Evolutionary conservation across 2,329 filamentous ascomycete species (phyloP).

Genomic region (Fusarium miscanthi): DNA sequence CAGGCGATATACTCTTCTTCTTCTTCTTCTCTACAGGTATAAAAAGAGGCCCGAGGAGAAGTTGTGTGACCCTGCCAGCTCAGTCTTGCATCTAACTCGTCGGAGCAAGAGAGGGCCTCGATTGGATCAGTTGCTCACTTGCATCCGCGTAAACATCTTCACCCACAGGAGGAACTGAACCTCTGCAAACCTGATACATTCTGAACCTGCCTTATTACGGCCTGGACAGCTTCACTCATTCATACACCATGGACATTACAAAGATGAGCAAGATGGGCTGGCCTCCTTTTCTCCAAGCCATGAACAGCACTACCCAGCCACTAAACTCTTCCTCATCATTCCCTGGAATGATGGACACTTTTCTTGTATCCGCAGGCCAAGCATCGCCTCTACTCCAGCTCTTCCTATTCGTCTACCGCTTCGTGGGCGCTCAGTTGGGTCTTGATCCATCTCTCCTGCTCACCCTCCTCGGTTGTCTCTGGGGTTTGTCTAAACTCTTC

Average conservation of each 20-base stretch:
- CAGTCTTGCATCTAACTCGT: slow-evolving; percentile 25
- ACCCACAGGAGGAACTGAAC: neutral
- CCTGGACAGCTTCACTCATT: neutral
- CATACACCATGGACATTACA: slow-evolving; percentile 39
- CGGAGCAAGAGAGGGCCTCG: neutral
- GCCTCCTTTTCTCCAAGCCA: slow-evolving; percentile 44
- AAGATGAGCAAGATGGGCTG: slow-evolving; percentile 45
- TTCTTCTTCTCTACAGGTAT: neutral
- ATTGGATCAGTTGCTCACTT: neutral
- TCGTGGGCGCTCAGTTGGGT: slow-evolving; percentile 58
- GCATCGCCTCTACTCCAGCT: slow-evolving; percentile 56
- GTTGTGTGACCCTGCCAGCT: slow-evolving; percentile 34
- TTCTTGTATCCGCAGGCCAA: slow-evolving; percentile 58
- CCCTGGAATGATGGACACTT: slow-evolving; percentile 55
- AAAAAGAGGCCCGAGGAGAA: slow-evolving; percentile 5
- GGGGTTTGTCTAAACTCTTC: slow-evolving; percentile 56
- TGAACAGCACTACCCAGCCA: slow-evolving; percentile 33
- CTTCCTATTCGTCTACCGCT: slow-evolving; percentile 59
- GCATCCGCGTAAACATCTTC: neutral
- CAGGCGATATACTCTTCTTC: neutral
- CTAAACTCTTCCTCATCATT: slow-evolving; percentile 39
- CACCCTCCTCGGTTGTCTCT: slow-evolving; percentile 58
- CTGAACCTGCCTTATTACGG: neutral
- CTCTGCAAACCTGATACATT: neutral
- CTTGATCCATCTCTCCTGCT: slow-evolving; percentile 62